Base-by-base conservation (phyloP, 2,329 filamentous ascomycete genomes). In the Colletotrichum liriopes region DNA sequence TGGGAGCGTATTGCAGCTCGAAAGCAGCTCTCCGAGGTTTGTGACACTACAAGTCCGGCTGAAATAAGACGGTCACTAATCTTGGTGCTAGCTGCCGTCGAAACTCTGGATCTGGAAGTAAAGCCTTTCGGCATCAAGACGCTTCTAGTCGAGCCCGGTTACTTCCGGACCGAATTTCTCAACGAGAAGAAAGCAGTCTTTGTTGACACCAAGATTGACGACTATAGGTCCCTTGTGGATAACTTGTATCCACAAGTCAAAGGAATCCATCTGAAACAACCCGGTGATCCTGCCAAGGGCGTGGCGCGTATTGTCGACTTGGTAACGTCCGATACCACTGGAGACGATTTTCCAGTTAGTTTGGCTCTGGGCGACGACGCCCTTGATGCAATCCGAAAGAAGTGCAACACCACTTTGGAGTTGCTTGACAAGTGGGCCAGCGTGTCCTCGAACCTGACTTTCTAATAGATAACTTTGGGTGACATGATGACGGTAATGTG, bases 271-370 rank as follows among this genome's bases (percentile, higher is more conserved):
- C 35, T 43, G 23, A 23, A 65, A 5, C 23, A 88, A 59, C 83
- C 84, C 1, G 87, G 87, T 4, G 87, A 90, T 69, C 84, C 87
- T 2, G 73, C 74, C 0, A 87, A 89, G 75, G 87, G 82, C 2
- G 86, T 85, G 1, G 79, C 84, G 23, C 83, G 83, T 0, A 88
- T 89, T 80, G 88, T 89, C 74, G 85, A 90, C 59, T 75, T 90
- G 26, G 87, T 86, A 0, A 81, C 86, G 20, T 65, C 62, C 5
- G 8, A 49, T 7, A 4, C 18, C 29, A 12, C 59, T 9, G 43
- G 11, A 7, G 43, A 1, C 11, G 59, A 62, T 5, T 8, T 51
- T 12, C 41, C 59, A 5, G 9, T 39, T 5, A 47, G 59, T 41
- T 23, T 47, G 23, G 59, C 59, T n/a, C 26, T 62, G 32, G 59